A percentile compares a stretch with the other conserved stretches of the same genome.
phyloP scores from a whole-genome alignment of 148 eudicot genomes.

The Simmondsia chinensis region DNA sequence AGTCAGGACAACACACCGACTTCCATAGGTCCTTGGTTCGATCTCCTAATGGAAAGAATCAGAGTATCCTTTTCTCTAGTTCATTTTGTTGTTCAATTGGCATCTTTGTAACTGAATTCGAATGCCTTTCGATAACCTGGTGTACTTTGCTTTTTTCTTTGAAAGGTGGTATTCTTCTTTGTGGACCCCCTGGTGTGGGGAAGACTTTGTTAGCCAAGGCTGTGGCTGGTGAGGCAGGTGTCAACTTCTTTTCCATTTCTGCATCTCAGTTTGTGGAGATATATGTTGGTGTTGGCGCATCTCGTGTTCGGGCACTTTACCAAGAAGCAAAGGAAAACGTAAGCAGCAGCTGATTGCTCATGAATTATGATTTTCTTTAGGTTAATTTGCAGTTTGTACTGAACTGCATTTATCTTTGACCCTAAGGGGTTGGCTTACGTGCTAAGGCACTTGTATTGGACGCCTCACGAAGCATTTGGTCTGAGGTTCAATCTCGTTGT shows the following conservation, averaged over 20 bases:
- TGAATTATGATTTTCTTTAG: background rate
- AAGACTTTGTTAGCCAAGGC: constrained; percentile 94
- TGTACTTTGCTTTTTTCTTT: constrained; percentile 6
- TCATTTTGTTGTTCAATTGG: no score
- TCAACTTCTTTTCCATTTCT: constrained; percentile 88
- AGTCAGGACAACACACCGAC: no score
- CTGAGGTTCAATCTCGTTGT: no score
- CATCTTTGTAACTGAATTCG: no score
- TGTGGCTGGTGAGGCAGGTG: constrained; percentile 99
- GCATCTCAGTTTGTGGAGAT: constrained; percentile 98
- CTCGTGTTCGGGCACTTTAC: constrained; percentile 91
- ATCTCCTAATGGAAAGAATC: no score
- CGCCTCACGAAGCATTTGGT: no score
- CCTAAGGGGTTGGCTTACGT: no score
- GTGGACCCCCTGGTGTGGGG: constrained; percentile 99
- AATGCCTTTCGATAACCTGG: no score
- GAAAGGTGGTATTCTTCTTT: constrained; percentile 91
- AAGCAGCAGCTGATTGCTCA: constrained; percentile 12
- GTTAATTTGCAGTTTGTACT: background rate
- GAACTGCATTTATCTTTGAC: no score
- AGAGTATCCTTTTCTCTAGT: no score
- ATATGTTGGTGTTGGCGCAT: constrained; percentile 97
- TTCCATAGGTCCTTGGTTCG: no score
- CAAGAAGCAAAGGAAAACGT: constrained; percentile 93
- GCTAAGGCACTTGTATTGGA: no score